These are phyloP conservation scores for Blastobotrys parvus DNA, from an alignment of 805 yeast genomes.

Conservation along the genomic window DNA sequence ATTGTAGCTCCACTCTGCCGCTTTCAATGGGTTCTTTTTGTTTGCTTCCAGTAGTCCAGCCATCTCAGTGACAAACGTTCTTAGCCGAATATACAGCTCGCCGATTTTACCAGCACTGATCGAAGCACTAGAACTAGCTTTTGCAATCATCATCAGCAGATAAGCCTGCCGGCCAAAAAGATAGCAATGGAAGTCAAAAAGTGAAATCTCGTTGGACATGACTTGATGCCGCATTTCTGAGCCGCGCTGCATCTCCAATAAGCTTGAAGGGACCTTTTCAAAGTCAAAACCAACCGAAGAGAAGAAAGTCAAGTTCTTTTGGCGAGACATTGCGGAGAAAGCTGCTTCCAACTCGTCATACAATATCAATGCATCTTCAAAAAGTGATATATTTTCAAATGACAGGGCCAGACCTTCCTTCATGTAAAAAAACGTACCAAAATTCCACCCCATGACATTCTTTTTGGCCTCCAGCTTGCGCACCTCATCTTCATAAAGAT, in stretches of 20 bases:
- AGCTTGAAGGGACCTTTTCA: constrained; percentile 8
- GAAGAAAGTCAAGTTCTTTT: constrained; percentile 23
- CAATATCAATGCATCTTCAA: constrained; percentile 50
- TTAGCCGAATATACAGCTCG: constrained; percentile 26
- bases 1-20: constrained; percentile 29
- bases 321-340: constrained; percentile 18
- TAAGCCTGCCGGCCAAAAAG: constrained; percentile 29
- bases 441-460: constrained; percentile 37
- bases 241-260: constrained; percentile 17
- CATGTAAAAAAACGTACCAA: constrained; percentile 35
- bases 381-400: constrained; percentile 46
- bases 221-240: constrained; percentile 24
- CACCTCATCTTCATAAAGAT: constrained; percentile 33
- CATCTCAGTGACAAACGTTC: constrained; percentile 36
- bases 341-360: constrained; percentile 39
- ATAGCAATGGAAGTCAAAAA: constrained; percentile 33
- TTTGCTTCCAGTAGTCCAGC: constrained; percentile 20
- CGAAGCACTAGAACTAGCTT: constrained; percentile 19
- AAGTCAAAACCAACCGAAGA: constrained; percentile 23
- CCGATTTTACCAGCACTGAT: constrained; percentile 15
- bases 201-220: constrained; percentile 28
- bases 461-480: constrained; percentile 31
- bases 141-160: constrained; percentile 25
- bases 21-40: constrained; percentile 15
- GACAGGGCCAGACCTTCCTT: constrained; percentile 46